Percentiles rank a stretch among this genome's conserved stretches.
Evolutionary conservation across 805 yeast genomes (phyloP).

Genomic region (Candida oleophila): DNA sequence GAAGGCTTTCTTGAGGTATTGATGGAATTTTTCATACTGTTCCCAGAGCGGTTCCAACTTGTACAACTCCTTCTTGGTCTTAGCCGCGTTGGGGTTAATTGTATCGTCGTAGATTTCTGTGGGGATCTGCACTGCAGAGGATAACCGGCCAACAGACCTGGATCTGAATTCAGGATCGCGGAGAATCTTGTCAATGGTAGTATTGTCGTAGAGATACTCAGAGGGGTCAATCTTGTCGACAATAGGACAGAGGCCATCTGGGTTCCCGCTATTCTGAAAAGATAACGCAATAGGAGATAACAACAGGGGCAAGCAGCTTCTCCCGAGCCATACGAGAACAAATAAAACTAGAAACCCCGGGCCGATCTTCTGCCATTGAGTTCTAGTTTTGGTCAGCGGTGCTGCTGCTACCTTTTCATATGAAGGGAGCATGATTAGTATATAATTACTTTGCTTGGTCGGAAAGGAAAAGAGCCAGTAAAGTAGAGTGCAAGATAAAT

Average conservation of each 20-base stretch:
- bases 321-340: neutral
- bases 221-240: slow-evolving; percentile 31
- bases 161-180: slow-evolving; percentile 23
- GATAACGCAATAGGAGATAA: neutral
- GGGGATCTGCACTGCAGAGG: slow-evolving; percentile 29
- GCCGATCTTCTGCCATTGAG: neutral
- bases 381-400: too few species aligned
- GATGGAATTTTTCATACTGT: slow-evolving; percentile 26
- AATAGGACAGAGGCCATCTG: slow-evolving; percentile 36
- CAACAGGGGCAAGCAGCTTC: slow-evolving; percentile 32
- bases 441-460: too few species aligned
- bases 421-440: too few species aligned
- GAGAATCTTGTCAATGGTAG: slow-evolving; percentile 23
- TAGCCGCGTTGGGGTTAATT: slow-evolving; percentile 24
- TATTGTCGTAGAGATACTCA: slow-evolving; percentile 17
- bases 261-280: slow-evolving; percentile 14
- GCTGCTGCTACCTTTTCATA: too few species aligned
- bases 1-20: slow-evolving; percentile 28
- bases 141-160: slow-evolving; percentile 20
- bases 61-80: slow-evolving; percentile 24
- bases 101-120: slow-evolving; percentile 33
- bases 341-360: neutral
- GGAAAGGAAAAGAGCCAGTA: too few species aligned
- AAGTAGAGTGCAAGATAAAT: too few species aligned
- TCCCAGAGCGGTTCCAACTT: slow-evolving; percentile 25